Percentiles rank a stretch among this genome's conserved stretches.
Evolutionary conservation across 768 basidiomycete genomes (phyloP).

Genomic region (Asterophora lycoperdoides): DNA sequence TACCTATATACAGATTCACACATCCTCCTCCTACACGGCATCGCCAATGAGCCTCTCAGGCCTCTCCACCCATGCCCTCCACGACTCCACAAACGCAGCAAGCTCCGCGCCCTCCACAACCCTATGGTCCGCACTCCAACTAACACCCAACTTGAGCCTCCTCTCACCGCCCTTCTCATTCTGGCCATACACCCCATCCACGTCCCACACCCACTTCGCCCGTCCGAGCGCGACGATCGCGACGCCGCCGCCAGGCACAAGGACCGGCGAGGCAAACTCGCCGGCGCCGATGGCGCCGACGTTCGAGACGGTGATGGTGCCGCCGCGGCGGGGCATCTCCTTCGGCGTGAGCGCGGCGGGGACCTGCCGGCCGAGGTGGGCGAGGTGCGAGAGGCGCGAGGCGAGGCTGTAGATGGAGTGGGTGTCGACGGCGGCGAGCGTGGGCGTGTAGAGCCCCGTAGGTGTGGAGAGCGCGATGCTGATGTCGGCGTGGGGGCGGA

Average conservation of each 20-base stretch:
- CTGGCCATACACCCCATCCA: conserved; percentile 37
- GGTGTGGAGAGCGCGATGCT: conserved; percentile 74
- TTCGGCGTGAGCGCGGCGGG: conserved; percentile 59
- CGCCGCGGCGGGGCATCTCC: conserved; percentile 74
- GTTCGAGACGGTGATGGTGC: conserved; percentile 79
- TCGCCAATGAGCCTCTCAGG: conserved; percentile 67
- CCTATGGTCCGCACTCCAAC: conserved; percentile 85
- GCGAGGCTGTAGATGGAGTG: conserved; percentile 59
- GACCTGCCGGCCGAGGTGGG: conserved; percentile 60
- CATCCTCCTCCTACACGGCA: conserved; percentile 27
- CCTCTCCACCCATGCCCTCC: conserved; percentile 75
- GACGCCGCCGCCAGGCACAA: conserved; percentile 79
- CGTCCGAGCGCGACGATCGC: conserved; percentile 81
- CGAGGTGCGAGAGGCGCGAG: conserved; percentile 55
- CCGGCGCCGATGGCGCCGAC: conserved; percentile 77
- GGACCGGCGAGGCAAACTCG: conserved; percentile 65
- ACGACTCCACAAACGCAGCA: conserved; percentile 82
- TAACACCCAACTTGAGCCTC: conserved; percentile 58
- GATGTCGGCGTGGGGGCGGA: conserved; percentile 76
- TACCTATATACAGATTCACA: background rate
- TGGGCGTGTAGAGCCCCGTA: conserved; percentile 81
- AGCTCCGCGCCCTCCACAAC: conserved; percentile 88
- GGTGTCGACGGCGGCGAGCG: conserved; percentile 51
- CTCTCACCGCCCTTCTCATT: conserved; percentile 42
- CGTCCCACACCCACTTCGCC: conserved; percentile 76